Conservation (phyloP, 495 filamentous ascomycete species). For the Xylaria scruposa region DNA sequence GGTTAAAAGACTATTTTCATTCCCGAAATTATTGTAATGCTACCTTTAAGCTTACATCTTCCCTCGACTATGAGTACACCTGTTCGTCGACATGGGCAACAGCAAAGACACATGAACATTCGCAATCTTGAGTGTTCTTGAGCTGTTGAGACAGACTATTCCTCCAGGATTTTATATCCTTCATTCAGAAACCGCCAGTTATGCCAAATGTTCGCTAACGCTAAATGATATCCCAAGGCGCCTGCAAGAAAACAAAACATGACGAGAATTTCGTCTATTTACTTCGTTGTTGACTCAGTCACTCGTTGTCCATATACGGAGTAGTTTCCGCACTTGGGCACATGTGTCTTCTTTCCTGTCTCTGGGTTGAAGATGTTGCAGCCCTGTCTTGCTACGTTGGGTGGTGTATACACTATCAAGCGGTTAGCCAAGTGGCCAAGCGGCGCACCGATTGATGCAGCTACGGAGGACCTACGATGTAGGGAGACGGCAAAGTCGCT, state of each 20-base stretch:
- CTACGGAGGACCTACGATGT: conserved; percentile 66
- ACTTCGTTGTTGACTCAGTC: conserved; percentile 18
- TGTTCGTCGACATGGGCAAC: background rate
- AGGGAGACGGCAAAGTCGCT: conserved; percentile 81
- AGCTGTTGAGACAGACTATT: background rate
- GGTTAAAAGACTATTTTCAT: background rate
- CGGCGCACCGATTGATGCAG: conserved; percentile 12
- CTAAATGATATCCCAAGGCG: background rate
- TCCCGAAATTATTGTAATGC: background rate
- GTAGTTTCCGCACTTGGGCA: conserved; percentile 70
- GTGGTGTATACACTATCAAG: conserved; percentile 80
- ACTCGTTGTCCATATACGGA: conserved; percentile 60
- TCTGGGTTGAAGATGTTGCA: conserved; percentile 74
- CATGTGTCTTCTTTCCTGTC: conserved; percentile 75
- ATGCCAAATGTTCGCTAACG: conserved; percentile 16
- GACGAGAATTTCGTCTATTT: conserved; percentile 5
- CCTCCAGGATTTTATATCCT: background rate
- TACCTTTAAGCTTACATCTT: background rate
- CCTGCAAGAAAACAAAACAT: background rate
- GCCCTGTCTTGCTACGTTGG: conserved; percentile 78
- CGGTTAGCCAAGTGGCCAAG: conserved; percentile 37
- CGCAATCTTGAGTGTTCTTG: background rate
- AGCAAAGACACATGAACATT: background rate
- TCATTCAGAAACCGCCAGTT: background rate
- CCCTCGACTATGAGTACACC: background rate